Conservation (phyloP, 164 flowering plant genomes). For the Stephania yunnanensis region DNA sequence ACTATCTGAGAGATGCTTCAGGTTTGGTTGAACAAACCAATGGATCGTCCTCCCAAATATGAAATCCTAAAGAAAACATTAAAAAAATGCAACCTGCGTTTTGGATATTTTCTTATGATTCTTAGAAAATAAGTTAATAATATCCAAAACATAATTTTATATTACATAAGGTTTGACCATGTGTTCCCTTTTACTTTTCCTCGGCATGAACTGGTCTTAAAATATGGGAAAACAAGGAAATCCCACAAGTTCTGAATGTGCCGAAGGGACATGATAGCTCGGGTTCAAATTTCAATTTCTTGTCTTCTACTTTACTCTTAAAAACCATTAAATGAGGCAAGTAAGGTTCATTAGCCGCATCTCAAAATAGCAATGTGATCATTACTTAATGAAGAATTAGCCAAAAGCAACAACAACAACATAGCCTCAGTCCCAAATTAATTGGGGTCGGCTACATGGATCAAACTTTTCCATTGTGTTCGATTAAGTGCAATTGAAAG, state of each 20-base stretch:
- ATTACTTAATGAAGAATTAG: not conserved
- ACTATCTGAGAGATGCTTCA: not conserved
- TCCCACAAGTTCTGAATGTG: too few species aligned
- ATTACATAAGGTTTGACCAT: not conserved
- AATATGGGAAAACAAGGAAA: too few species aligned
- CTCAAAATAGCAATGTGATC: not conserved
- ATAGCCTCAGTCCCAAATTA: too few species aligned
- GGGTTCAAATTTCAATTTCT: not conserved
- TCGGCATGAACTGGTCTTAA: not conserved
- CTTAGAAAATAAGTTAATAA: not conserved
- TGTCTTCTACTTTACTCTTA: not conserved
- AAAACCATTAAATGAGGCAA: not conserved
- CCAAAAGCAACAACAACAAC: too few species aligned
- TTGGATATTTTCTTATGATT: too few species aligned
- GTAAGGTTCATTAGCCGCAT: not conserved
- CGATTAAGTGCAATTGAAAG: too few species aligned
- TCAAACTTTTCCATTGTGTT: too few species aligned
- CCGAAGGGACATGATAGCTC: not conserved
- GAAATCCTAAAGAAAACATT: not conserved
- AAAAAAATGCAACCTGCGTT: not conserved
- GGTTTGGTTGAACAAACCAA: not conserved
- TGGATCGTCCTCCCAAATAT: not conserved
- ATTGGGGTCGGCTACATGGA: too few species aligned
- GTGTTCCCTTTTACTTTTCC: not conserved
- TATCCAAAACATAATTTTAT: too few species aligned